Percentiles rank a stretch among this genome's conserved stretches.
Evolutionary conservation across 805 yeast species (phyloP).

Genomic region (Suhomyces canberraensis): DNA sequence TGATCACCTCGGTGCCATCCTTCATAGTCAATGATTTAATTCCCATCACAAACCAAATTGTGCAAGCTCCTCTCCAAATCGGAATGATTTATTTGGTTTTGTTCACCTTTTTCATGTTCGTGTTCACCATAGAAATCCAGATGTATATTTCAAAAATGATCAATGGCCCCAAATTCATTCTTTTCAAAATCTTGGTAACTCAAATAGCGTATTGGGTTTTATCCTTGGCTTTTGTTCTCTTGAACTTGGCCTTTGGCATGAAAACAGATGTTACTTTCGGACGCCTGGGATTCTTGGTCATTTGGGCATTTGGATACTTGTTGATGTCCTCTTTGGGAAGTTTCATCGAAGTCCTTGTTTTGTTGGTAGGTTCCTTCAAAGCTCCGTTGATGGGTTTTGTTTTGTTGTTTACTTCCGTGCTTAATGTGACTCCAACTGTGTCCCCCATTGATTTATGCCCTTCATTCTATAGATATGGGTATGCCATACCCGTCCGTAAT

Average conservation of each 20-base stretch:
- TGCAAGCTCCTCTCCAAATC: conserved; percentile 31
- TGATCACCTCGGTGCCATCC: conserved; percentile 23
- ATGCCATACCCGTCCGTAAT: conserved; percentile 26
- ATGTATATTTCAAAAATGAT: conserved; percentile 24
- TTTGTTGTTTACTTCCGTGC: conserved; percentile 24
- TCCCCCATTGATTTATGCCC: conserved; percentile 28
- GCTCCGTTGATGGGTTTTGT: conserved; percentile 28
- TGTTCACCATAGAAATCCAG: conserved; percentile 26
- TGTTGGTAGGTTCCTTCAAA: conserved; percentile 20
- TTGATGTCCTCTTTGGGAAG: conserved; percentile 31
- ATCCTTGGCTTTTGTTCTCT: conserved; percentile 25
- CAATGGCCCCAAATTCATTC: conserved; percentile 23
- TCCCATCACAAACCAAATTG: conserved; percentile 23
- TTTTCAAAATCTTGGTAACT: conserved; percentile 22
- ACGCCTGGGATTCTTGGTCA: conserved; percentile 29
- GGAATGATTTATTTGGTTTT: conserved; percentile 31
- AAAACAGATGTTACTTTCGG: conserved; percentile 23
- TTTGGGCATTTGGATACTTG: conserved; percentile 30
- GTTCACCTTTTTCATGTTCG: conserved; percentile 33
- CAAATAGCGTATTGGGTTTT: conserved; percentile 28
- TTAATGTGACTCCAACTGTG: conserved; percentile 29
- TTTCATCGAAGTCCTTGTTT: conserved; percentile 25
- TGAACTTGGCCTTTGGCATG: conserved; percentile 29
- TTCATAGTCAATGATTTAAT: conserved; percentile 20
- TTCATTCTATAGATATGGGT: conserved; percentile 25